Base-by-base conservation (phyloP, 768 basidiomycete species). In the Auricularia sp. region DNA sequence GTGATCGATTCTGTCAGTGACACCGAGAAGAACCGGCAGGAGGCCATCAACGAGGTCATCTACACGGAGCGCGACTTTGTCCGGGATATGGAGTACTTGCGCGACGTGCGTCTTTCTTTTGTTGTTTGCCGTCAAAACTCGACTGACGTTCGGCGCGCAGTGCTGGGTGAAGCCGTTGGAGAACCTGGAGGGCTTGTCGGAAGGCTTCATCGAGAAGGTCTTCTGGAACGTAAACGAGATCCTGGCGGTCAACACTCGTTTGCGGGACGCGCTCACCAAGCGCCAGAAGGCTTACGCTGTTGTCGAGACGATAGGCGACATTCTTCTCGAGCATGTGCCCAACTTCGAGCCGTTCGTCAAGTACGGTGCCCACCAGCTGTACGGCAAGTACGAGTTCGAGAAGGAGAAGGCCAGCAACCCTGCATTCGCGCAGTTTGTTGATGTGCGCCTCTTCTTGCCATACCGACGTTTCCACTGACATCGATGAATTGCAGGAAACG, bases 381-480 rank as follows among this genome's bases (percentile, higher is more conserved):
- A 96, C 72, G 97, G 97, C 13, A 99, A 98, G 76, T 98, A 93
- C 73, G 95, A 98, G 77, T 98, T 99, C 74, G 97, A 99, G 80
- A 96, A 92, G 81, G 97, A 98, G 81, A 98, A 98, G 80, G 87
- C 83, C 64, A 83, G 87, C 62, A 99, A 99, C 77, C 84, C 89
- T 4, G 90, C 86, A 13, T 99, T 99, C 77, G 89, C 93, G 63
- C 85, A 86, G 66, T 99, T 98, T 74, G 97, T 98, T 36, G 97
- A 98, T 81, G 94, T 93, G 69, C 63, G 85, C 24, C 24, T 29
- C 2, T 29, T 80, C 1, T n/a, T 18, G n/a, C 37, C 24, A 3
- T 58, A 62, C 16, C n/a, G 37, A 62, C 67, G 18, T 51, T 21
- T 54, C n/a, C 18, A 54, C 21, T 59, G 29, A 18, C 16, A 58